These are phyloP conservation scores for Chlorencoelia australis DNA, from an alignment of 2,329 filamentous ascomycete species.

Conservation along the genomic window DNA sequence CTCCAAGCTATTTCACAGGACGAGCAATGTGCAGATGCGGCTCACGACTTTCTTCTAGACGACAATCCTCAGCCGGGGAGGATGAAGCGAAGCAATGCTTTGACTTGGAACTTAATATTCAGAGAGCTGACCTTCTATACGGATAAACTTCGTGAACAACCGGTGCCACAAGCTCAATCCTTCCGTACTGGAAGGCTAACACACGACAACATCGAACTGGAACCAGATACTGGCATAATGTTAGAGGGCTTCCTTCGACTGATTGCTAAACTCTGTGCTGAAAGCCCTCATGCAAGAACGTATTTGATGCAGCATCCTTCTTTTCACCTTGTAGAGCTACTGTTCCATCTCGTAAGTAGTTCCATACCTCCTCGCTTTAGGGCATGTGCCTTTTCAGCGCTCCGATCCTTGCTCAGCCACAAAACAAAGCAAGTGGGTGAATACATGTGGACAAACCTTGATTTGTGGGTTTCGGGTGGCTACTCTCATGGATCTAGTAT, in stretches of 20 bases:
- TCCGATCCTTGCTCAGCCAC: conserved; percentile 64
- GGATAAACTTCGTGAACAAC: conserved; percentile 64
- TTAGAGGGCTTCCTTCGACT: conserved; percentile 87
- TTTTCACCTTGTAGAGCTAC: conserved; percentile 60
- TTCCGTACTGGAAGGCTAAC: conserved; percentile 51
- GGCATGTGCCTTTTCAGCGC: conserved; percentile 72
- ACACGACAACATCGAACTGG: conserved; percentile 61
- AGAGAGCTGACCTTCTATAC: conserved; percentile 81
- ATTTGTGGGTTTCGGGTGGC: conserved; percentile 64
- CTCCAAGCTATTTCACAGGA: conserved; percentile 79
- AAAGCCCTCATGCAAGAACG: conserved; percentile 61
- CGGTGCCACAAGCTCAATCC: conserved; percentile 43
- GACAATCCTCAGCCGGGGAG: conserved; percentile 70
- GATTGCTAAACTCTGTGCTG: conserved; percentile 68
- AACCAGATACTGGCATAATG: conserved; percentile 94
- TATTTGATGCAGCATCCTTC: conserved; percentile 60
- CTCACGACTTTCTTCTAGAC: conserved; percentile 83
- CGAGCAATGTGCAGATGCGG: conserved; percentile 69
- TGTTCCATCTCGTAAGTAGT: conserved; percentile 71
- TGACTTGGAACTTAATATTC: conserved; percentile 91
- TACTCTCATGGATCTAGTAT: conserved; percentile 36
- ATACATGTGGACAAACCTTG: conserved; percentile 70
- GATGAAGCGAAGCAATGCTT: conserved; percentile 69
- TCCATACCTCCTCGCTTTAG: conserved; percentile 67
- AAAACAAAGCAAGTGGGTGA: conserved; percentile 60